phyloP scores from a whole-genome alignment of 768 basidiomycete species.

The Amanita polypyramis region DNA sequence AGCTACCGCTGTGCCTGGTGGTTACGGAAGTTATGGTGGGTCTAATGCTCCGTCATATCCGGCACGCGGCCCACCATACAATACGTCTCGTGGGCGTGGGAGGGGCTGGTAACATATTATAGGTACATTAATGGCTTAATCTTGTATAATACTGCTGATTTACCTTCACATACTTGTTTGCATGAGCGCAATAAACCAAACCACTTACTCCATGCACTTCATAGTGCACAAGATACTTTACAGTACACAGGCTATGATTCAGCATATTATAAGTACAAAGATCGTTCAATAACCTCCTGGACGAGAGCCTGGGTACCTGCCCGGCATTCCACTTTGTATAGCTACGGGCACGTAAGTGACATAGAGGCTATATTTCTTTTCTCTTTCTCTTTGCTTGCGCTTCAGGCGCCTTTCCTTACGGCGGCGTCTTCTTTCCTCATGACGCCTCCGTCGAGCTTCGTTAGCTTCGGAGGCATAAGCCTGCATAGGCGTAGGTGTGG shows the following conservation, averaged over 20 bases:
- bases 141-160: neutral
- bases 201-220: no score
- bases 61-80: neutral
- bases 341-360: constrained; percentile 35
- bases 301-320: constrained; percentile 10
- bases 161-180: no score
- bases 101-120: constrained; percentile 29
- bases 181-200: no score
- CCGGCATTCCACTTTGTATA: constrained; percentile 15
- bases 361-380: constrained; percentile 56
- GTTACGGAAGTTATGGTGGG: constrained; percentile 22
- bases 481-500: neutral
- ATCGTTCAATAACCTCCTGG: constrained; percentile 9
- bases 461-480: neutral
- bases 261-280: neutral
- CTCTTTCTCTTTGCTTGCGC: constrained; percentile 46
- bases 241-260: neutral
- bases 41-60: constrained; percentile 10
- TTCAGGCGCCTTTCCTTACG: constrained; percentile 56
- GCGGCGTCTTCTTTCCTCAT: constrained; percentile 46
- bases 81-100: constrained; percentile 34
- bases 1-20: constrained; percentile 23
- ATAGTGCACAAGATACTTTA: neutral
- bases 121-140: neutral
- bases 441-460: constrained; percentile 42